Base-by-base conservation (phyloP, 164 flowering plant genomes). In the Sedum album region DNA sequence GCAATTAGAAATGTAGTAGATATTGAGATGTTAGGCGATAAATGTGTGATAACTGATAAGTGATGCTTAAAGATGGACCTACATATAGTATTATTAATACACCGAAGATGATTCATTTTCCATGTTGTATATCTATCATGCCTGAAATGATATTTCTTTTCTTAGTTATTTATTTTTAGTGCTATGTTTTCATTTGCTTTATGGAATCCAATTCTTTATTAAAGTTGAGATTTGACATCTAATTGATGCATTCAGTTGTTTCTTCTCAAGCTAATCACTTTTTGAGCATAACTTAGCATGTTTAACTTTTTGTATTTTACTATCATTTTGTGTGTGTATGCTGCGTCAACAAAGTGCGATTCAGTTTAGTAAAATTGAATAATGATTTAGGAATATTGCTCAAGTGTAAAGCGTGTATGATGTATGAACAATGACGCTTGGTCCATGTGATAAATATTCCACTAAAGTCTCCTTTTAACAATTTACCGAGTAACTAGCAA, bases 151-250 rank as follows among this genome's bases (percentile, higher is more conserved):
- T 31, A 25, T 55, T 20, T 25, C 60, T 60, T 66, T 11, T 35
- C 18, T 9, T 26, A 18, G 18, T 60, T 65, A 53, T 39, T 31
- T 36, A 30, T 14, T 66, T 64, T 46, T 60, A 23, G 30, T 70
- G 30, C 70, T 44, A 28, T 68, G 14, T 66, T 72, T 74, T 68
- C 77, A 70, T 70, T 41, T 20, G 25, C 66, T 64, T 64, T 64
- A 14, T 10, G 30, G 23, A 33, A 18, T 64, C 66, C 61, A 25
- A 25, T 35, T 35, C 23, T 20, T 64, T 64, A 35, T 64, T 35
- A 68, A 71, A 77, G 81, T 78, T 73, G 70, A 62, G 68, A 73
- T 76, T 76, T 69, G 76, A 73, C 71, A 68, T 61, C 44, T 61
- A 13, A 26, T 61, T 63, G 66, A 42, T 72, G 63, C 31, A 53